These are phyloP conservation scores for Xanthoceras sorbifolium DNA, from an alignment of 345 rosid genomes.

Conservation along the genomic window DNA sequence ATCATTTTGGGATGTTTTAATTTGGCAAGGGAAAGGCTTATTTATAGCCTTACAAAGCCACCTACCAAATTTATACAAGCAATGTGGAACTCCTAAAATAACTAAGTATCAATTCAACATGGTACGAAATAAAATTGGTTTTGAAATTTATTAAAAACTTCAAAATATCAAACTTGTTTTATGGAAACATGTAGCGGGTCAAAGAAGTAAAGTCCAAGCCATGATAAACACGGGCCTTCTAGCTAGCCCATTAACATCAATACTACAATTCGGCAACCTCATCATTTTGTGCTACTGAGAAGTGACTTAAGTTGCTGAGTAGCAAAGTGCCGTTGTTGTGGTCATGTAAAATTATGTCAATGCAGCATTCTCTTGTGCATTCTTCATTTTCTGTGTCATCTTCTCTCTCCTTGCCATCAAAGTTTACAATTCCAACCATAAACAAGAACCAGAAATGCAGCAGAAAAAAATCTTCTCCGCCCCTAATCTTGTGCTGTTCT, in stretches of 20 bases:
- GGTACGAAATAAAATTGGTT: too few species aligned
- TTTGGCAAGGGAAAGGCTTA: too few species aligned
- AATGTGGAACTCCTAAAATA: too few species aligned
- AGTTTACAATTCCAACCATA: background rate
- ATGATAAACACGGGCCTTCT: background rate
- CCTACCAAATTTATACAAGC: too few species aligned
- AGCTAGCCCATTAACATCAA: background rate
- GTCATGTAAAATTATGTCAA: background rate
- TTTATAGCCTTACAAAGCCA: too few species aligned
- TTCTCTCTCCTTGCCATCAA: constrained; percentile 2
- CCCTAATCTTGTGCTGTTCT: constrained; percentile 29
- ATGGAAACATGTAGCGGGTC: too few species aligned
- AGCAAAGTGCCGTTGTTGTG: background rate
- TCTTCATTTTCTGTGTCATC: constrained; percentile 4
- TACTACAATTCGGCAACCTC: background rate
- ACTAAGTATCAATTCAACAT: too few species aligned
- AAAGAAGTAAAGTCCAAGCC: background rate
- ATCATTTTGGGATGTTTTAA: too few species aligned
- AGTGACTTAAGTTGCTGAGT: constrained; percentile 2
- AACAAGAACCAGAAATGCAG: constrained; percentile 5
- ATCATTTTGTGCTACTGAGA: background rate
- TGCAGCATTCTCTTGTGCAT: background rate
- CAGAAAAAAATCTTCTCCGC: background rate
- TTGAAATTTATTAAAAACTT: too few species aligned
- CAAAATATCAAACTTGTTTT: too few species aligned